Conservation (phyloP, 2,329 filamentous ascomycete genomes). For the Ceratocystis ficicola region DNA sequence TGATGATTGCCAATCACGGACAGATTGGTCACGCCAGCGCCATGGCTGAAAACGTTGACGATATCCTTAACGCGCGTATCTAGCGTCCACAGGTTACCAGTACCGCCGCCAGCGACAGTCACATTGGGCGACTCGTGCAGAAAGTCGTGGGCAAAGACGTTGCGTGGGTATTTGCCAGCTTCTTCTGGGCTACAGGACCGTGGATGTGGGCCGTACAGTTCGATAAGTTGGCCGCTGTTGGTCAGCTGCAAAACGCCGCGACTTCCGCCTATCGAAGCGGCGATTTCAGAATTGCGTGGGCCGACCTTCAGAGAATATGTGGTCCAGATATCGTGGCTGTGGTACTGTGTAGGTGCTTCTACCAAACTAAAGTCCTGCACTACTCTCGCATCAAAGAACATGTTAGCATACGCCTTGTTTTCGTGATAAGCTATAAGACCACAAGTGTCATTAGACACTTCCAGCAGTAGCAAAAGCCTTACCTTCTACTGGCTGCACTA, state of each 20-base stretch:
- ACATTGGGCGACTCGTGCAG: constrained; percentile 18
- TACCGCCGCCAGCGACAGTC: constrained; percentile 16
- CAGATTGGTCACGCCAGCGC: constrained; percentile 11
- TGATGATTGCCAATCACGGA: constrained; percentile 26
- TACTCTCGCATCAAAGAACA: neutral
- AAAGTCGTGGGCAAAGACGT: constrained; percentile 21
- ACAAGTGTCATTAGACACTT: too few relatives aligned
- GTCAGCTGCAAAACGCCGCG: constrained; percentile 17
- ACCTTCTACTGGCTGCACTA: constrained; percentile 8
- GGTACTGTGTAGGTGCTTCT: constrained; percentile 6
- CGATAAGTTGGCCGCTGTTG: neutral
- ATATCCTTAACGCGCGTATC: constrained; percentile 18
- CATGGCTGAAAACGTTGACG: constrained; percentile 15
- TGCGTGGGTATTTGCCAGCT: constrained; percentile 10
- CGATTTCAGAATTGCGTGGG: constrained; percentile 36
- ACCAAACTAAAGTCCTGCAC: constrained; percentile 15
- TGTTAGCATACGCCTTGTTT: neutral
- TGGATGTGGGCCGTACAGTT: constrained; percentile 6
- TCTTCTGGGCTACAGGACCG: constrained; percentile 10
- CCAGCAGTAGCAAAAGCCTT: neutral
- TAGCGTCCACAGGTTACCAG: constrained; percentile 17
- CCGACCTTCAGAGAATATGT: constrained; percentile 39
- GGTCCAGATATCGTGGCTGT: constrained; percentile 9
- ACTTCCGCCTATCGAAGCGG: constrained; percentile 17
- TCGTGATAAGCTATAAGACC: too few relatives aligned